These are phyloP conservation scores for Aspergillus quadrilineatus DNA, from an alignment of 2,329 filamentous ascomycete species.

Conservation along the genomic window DNA sequence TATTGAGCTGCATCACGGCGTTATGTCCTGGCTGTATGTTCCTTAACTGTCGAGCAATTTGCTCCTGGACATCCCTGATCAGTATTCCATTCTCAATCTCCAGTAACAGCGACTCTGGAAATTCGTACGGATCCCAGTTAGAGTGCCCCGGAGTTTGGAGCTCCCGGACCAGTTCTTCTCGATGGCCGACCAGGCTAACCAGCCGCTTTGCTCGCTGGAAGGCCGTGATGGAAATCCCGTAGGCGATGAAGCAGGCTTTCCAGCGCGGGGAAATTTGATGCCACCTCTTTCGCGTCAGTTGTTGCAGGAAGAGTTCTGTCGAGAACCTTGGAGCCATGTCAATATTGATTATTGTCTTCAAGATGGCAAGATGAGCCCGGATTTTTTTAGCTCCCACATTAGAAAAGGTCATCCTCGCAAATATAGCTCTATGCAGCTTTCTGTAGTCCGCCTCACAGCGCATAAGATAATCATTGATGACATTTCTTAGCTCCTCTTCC, in stretches of 20 bases:
- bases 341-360: conserved; percentile 6
- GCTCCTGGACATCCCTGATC: conserved; percentile 60
- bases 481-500: background rate
- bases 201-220: conserved; percentile 33
- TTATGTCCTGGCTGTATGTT: conserved; percentile 43
- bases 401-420: conserved; percentile 9
- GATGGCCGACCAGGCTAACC: conserved; percentile 12
- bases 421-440: conserved; percentile 6
- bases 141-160: conserved; percentile 53
- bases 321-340: conserved; percentile 23
- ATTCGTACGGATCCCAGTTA: conserved; percentile 54
- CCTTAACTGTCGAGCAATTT: conserved; percentile 59
- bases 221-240: conserved; percentile 29
- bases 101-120: conserved; percentile 62
- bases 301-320: conserved; percentile 22
- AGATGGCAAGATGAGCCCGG: background rate
- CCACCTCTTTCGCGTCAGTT: conserved; percentile 23
- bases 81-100: conserved; percentile 64
- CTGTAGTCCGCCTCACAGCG: conserved; percentile 6
- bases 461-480: background rate
- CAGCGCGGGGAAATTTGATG: conserved; percentile 13
- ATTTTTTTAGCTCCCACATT: background rate
- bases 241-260: conserved; percentile 23
- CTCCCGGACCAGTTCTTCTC: conserved; percentile 31
- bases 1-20: conserved; percentile 65